These are phyloP conservation scores for Apodospora peruviana DNA, from an alignment of 495 filamentous ascomycete genomes.

Conservation along the genomic window DNA sequence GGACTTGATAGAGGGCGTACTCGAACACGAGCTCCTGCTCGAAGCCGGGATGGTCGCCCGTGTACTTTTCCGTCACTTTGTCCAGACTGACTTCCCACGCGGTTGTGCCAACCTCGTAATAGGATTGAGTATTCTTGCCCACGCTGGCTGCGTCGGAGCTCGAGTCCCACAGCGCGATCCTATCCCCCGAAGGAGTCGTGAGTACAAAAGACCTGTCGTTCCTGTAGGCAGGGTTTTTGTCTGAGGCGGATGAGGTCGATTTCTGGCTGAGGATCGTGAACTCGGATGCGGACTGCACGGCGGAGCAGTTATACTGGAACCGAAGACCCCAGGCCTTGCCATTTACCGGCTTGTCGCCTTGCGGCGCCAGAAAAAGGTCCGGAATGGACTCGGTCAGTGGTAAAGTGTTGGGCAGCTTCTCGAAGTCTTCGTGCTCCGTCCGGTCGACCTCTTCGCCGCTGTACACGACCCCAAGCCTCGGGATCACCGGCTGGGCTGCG, in stretches of 20 bases:
- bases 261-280: neutral
- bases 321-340: neutral
- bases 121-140: neutral
- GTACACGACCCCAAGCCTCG: neutral
- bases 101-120: neutral
- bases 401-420: neutral
- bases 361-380: neutral
- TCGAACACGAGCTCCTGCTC: neutral
- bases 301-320: neutral
- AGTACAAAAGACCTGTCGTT: neutral
- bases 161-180: neutral
- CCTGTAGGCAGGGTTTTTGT: too few relatives aligned
- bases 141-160: neutral
- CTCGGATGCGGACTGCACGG: neutral
- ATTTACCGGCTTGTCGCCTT: neutral
- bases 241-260: too few relatives aligned
- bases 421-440: neutral
- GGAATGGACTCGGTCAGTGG: neutral
- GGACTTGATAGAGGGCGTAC: neutral
- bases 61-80: neutral
- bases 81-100: neutral
- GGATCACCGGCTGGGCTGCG: neutral
- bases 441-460: neutral
- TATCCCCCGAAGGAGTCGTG: neutral
- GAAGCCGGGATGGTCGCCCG: neutral